A percentile compares a stretch with the other conserved stretches of the same genome.
Evolutionary conservation across 2,329 filamentous ascomycete species (phyloP).

Genomic region (Zopfia rhizophila): DNA sequence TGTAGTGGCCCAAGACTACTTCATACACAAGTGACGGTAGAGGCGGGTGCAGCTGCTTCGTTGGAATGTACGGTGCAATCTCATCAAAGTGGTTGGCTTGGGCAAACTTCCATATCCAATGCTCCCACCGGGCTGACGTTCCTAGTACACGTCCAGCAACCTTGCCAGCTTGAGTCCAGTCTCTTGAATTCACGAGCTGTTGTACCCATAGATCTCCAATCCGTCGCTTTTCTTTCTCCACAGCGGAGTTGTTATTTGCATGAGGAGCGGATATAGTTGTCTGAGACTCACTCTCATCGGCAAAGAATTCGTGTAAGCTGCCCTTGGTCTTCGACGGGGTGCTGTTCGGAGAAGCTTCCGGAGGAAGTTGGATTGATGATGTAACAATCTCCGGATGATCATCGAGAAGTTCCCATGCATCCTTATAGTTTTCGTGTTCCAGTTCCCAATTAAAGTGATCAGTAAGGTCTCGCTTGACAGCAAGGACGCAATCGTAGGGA

Average conservation of each 20-base stretch:
- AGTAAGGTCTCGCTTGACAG: conserved; percentile 83
- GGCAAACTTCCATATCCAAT: conserved; percentile 94
- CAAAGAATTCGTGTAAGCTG: conserved; percentile 73
- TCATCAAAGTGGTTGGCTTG: conserved; percentile 88
- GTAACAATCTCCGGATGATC: conserved; percentile 79
- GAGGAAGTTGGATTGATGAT: conserved; percentile 49
- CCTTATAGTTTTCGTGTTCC: conserved; percentile 80
- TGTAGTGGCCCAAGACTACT: conserved; percentile 87
- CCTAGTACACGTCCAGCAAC: conserved; percentile 85
- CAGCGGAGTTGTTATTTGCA: conserved; percentile 68
- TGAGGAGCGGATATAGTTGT: conserved; percentile 70
- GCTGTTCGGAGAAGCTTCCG: conserved; percentile 52
- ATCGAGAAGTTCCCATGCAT: conserved; percentile 89
- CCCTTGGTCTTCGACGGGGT: conserved; percentile 56
- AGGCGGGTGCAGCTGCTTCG: conserved; percentile 78
- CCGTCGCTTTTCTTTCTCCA: conserved; percentile 86
- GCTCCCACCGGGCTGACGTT: conserved; percentile 86
- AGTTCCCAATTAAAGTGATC: conserved; percentile 90
- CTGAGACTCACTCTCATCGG: conserved; percentile 72
- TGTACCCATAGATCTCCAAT: conserved; percentile 95
- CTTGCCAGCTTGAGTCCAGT: conserved; percentile 82
- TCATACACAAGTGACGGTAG: conserved; percentile 88
- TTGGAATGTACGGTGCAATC: conserved; percentile 85
- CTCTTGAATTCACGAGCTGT: conserved; percentile 77
- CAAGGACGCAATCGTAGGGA: conserved; percentile 95